Base-by-base conservation (phyloP, 768 basidiomycete genomes). In the Pleurotus eryngii region DNA sequence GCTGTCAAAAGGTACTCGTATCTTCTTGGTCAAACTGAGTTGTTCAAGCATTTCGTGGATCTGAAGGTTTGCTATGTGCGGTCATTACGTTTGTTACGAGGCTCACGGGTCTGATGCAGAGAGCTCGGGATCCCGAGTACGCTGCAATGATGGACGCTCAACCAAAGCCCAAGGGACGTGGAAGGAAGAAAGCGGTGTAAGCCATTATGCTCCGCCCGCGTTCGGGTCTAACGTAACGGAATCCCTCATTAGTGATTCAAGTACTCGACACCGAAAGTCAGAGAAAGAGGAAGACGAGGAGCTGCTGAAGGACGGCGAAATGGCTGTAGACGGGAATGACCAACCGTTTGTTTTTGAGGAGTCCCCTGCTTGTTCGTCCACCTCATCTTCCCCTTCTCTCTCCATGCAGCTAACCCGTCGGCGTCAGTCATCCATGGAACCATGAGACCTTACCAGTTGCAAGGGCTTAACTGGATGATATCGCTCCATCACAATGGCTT, bases 261-360 rank as follows among this genome's bases (percentile, higher is more conserved):
- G 70, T 49, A 81, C 88, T 24, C 88, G 95, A 8, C 93, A 95
- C 66, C 85, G 96, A 55, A 97, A 95, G 70, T 95, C 92, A 0
- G 97, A 99, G 72, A 97, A 97, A 72, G 97, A 99, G 66, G 97
- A 98, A 70, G 97, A 98, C 55, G 95, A 96, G 61, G 96, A 99
- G 72, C 65, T 99, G 65, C 72, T 98, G 42, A 91, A 94, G 66
- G 92, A 92, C 47, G 89, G 88, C 5, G 91, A 92, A 63, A 77
- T 86, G 38, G 89, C 83, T 15, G 84, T 82, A 7, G 89, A 86
- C 57, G 92, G 91, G 2, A 85, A 88, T 61, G 94, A 97, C 63
- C 90, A 95, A 59, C 91, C 95, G 0, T 92, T 86, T 62, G 93
- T 98, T 3, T 99, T 98, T 59, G 95, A 98, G 66, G 87, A 94